Base-by-base conservation (phyloP, 352 stramenopile species). In the Pythium pyrilobum region DNA sequence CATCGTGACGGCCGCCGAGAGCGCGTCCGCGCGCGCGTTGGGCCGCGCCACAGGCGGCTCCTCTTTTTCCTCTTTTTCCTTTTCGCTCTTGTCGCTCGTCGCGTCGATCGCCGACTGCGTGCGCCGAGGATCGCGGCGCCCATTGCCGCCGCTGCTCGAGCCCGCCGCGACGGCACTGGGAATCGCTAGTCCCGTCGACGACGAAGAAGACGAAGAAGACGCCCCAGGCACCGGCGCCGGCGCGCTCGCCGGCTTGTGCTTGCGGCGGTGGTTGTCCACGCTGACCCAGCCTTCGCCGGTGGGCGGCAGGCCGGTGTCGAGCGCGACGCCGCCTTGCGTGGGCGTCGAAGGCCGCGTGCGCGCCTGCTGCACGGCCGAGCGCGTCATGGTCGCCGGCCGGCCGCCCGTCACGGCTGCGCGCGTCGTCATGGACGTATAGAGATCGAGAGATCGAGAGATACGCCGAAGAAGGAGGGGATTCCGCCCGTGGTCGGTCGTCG, bases 371-470 rank as follows among this genome's bases (percentile, higher is more conserved):
- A 64, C 56, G 21, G 29, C 56, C 23, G 40, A 55, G 25, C 56
- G 56, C 56, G 56, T 64, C 48, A 64, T 64, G 21, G 56, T 64
- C 41, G 56, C 56, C 2, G 56, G 56, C 18, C 56, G 56, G 15
- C 56, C 56, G 36, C 48, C 56, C 8, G 56, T 64, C 36, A 56
- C 44, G 31, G 47, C 46, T 33, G 46, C 34, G 2, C 46, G 46
- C 16, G 46, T 44, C 18, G 46, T 32, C 46, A 53, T 53, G 21
- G 11, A 16, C 7, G 36, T 24, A 39, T 39, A 39, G 9, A 20
- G 33, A 39, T 7, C 11, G 18, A 24, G 36, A 41, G 36, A 41
- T n/a, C n/a, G 36, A 41, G 36, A 41, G 36, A 41, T 16, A 41
- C 4, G 18, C 16, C 6, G 36, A 41, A 24, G 36, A 24, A 3